Evolutionary conservation across 2,329 filamentous ascomycete species (phyloP), one percentile per base, ranked within the genome.

Genomic region (Ophiostoma populinum): DNA sequence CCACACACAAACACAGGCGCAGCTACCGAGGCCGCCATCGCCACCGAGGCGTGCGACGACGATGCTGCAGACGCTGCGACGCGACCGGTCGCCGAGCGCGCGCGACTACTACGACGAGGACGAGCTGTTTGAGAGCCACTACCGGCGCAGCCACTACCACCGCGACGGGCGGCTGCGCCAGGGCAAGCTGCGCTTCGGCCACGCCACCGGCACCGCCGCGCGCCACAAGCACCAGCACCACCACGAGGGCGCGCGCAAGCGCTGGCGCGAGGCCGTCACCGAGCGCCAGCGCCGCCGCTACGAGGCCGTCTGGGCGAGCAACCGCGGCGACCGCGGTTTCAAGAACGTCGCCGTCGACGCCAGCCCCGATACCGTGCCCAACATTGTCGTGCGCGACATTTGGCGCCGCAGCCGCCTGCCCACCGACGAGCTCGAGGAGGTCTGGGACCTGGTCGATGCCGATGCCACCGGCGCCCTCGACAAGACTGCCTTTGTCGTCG

Each of bases 251-350:
- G 67, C 77, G 4, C 67, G 80, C 13, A 75, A 72, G 47, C 69
- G 79, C 6, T 90, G 81, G 81, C 68, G 79, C 27, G 80, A 86
- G 44, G 64, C 72, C 41, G 69, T 90, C 27, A 80, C 76, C 0
- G 65, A 70, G 32, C 61, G 70, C 5, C 80, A 90, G 49, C 62
- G 78, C n/a, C 80, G 79, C 48, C 66, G 81, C 2, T 90, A 90
- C 52, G 81, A 87, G 52, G 81, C 78, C 3, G 68, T 90, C 1
- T 90, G 80, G 80, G 81, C 81, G 2, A 81, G 79, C 27, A 90
- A 90, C 47, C 70, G 73, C 32, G 80, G 80, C 0, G 39, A 72
- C 0, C 54, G 21, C 10, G 41, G 40, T 4, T 15, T 43, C 5
- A 18, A 13, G 24, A 17, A 7, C n/a, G 17, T 35, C 26, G 35